Percentiles rank a stretch among this genome's conserved stretches.
Evolutionary conservation across 2,329 filamentous ascomycete species (phyloP).

Genomic region (Beauveria sp.): DNA sequence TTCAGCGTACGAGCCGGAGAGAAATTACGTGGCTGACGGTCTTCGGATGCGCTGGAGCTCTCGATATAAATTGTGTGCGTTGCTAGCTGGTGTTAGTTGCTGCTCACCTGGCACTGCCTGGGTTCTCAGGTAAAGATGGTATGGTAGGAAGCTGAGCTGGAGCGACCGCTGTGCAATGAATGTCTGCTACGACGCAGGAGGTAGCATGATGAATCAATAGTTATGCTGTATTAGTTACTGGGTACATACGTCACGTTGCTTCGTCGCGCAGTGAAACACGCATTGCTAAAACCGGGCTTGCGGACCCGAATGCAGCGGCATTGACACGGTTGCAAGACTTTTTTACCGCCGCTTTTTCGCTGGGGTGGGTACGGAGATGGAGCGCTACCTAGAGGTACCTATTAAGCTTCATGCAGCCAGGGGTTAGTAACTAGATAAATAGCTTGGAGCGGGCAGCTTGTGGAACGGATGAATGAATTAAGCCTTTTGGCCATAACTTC

Average conservation of each 20-base stretch:
- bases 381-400: too few relatives aligned
- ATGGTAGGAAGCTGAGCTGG: background rate
- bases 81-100: background rate
- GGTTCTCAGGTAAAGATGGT: background rate
- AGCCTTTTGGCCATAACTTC: background rate
- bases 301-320: background rate
- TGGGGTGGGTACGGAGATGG: background rate
- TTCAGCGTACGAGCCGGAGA: background rate
- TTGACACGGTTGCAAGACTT: background rate
- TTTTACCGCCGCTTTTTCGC: background rate
- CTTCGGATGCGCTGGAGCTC: background rate
- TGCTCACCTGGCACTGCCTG: background rate
- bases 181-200: background rate
- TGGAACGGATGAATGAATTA: background rate
- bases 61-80: too few relatives aligned
- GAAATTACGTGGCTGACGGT: slow-evolving; percentile 12
- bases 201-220: background rate
- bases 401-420: background rate
- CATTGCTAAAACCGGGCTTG: background rate
- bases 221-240: too few relatives aligned
- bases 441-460: background rate
- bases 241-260: background rate
- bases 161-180: background rate
- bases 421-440: background rate
- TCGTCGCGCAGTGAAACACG: background rate